Evolutionary conservation across 352 stramenopile species (phyloP).

Genomic region (Pythium grandisporangium): DNA sequence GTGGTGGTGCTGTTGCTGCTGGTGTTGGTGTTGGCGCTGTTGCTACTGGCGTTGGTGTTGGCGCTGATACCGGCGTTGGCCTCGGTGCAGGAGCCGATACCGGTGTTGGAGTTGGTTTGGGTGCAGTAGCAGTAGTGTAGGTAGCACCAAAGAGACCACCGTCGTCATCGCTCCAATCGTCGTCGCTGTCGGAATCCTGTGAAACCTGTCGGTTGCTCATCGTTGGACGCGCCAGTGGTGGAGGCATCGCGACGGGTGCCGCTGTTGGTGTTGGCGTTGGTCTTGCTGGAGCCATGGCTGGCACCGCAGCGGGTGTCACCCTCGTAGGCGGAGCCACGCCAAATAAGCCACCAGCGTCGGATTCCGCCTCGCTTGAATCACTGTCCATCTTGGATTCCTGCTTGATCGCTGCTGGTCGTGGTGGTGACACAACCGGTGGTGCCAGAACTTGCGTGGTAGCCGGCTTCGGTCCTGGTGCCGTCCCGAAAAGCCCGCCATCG

Average conservation of each 20-base stretch:
- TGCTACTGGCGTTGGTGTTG: not conserved
- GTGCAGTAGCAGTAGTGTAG: slow-evolving; percentile 16
- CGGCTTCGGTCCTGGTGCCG: slow-evolving; percentile 14
- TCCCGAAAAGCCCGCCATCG: slow-evolving; percentile 28
- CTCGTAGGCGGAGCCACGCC: slow-evolving; percentile 21
- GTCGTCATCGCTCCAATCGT: slow-evolving; percentile 53
- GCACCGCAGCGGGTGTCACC: no score
- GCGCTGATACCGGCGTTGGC: slow-evolving; percentile 5
- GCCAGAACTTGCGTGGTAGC: no score
- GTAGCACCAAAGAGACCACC: slow-evolving; percentile 39
- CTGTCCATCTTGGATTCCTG: slow-evolving; percentile 21
- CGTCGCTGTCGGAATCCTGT: slow-evolving; percentile 40
- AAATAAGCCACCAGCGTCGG: slow-evolving; percentile 50
- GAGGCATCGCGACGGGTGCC: slow-evolving; percentile 1
- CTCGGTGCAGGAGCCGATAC: not conserved
- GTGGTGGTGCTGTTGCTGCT: slow-evolving; percentile 3
- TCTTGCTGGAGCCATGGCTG: slow-evolving; percentile 2
- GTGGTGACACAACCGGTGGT: slow-evolving; percentile 3
- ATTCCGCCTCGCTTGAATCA: slow-evolving; percentile 52
- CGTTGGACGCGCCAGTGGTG: slow-evolving; percentile 20
- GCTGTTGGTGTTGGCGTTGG: slow-evolving; percentile 1
- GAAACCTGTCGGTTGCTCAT: slow-evolving; percentile 31
- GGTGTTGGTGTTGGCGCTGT: slow-evolving; percentile 4
- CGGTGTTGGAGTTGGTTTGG: slow-evolving; percentile 5
- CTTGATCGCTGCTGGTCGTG: slow-evolving; percentile 7